Evolutionary conservation across 1,139 yeast genomes (phyloP), one percentile per base, ranked within the genome.

Genomic region (Blastobotrys buckinghamii): DNA sequence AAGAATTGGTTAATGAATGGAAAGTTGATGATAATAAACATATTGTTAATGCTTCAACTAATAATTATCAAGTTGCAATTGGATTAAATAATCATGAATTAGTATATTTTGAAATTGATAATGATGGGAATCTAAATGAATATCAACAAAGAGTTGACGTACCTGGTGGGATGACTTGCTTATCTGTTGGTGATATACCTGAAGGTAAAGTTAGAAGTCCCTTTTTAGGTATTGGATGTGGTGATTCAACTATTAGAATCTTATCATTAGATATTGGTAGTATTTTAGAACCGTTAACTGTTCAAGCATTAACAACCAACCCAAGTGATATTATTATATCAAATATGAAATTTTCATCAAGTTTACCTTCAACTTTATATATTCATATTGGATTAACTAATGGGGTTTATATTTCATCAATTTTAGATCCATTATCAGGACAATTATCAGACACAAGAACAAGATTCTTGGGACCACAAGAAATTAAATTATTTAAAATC

Each of bases 101-200:
- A 2, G 82, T 84, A 5, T 92, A 92, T 65, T 90, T 92, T 65
- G 97, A 90, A 65, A 71, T 83, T 29, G 90, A 84, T 55, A 73
- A 73, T 1, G 68, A 68, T 1, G 94, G 84, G 55, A 76, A 79
- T 47, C 70, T 90, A 44, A 74, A 80, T 29, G 97, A 89, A 61
- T 83, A 80, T 59, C 82, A 81, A 50, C 82, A 79, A 37, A 71
- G 80, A 24, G 69, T 78, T 29, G 85, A 81, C 54, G 67, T 85
- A 55, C 67, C 76, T 1, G 74, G 77, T 0, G 59, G 59, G 1
- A 74, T 85, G 7, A 73, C 78, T 0, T 70, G 82, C 0, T 53
- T 86, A 12, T 72, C 82, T 1, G 59, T 87, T n/a, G 78, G 82
- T 3, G 73, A 73, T n/a, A 70, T 76, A 4, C 76, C 77, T 0